phyloP scores from a whole-genome alignment of 2,329 filamentous ascomycete species.

The Nothomitra cinnamomea region DNA sequence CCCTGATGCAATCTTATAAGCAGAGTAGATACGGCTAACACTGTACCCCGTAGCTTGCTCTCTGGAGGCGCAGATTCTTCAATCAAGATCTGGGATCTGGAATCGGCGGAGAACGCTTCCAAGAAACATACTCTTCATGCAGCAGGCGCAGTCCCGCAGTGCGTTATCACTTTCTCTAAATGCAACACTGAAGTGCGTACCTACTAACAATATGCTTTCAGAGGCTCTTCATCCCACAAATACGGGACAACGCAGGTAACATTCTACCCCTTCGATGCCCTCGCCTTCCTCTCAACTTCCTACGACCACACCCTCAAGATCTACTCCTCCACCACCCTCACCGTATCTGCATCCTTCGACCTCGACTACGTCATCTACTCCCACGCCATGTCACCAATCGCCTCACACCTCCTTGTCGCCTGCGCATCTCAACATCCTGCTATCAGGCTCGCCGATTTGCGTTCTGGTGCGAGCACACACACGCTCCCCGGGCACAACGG shows the following conservation, averaged over 20 bases:
- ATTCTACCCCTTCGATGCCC: conserved; percentile 64
- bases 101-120: conserved; percentile 34
- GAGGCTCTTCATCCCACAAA: conserved; percentile 30
- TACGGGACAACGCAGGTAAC: conserved; percentile 60
- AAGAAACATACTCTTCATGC: conserved; percentile 36
- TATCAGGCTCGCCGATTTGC: conserved; percentile 71
- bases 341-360: conserved; percentile 47
- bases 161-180: neutral
- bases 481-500: conserved; percentile 37
- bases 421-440: conserved; percentile 76
- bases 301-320: conserved; percentile 65
- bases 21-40: neutral
- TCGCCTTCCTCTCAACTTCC: conserved; percentile 59
- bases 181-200: too few species aligned
- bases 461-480: conserved; percentile 53
- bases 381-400: conserved; percentile 59
- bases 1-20: neutral
- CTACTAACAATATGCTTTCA: too few species aligned
- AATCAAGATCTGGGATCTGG: conserved; percentile 76
- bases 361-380: conserved; percentile 55
- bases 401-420: conserved; percentile 62
- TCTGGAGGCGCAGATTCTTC: conserved; percentile 77
- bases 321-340: conserved; percentile 48
- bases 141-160: conserved; percentile 20
- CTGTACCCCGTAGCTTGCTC: conserved; percentile 39